Evolutionary conservation across 148 eudicot genomes (phyloP).

Genomic region (Selenicereus undatus): DNA sequence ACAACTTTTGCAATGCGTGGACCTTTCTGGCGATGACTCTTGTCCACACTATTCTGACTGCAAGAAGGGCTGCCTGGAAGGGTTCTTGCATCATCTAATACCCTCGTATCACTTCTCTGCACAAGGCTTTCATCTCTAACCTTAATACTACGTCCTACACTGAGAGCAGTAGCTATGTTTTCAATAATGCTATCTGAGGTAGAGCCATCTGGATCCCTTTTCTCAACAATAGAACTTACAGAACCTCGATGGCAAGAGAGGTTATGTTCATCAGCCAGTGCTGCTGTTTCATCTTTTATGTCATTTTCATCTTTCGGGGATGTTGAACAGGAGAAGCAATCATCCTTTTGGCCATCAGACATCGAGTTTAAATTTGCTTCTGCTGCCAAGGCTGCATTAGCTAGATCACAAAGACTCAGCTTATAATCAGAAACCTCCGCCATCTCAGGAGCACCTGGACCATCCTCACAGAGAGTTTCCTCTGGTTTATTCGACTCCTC

Average conservation of each 20-base stretch:
- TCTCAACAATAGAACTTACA: slow-evolving; percentile 27
- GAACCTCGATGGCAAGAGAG: slow-evolving; percentile 34
- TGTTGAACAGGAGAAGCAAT: slow-evolving; percentile 33
- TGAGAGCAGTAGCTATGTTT: slow-evolving; percentile 30
- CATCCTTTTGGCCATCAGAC: slow-evolving; percentile 34
- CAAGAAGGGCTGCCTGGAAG: slow-evolving; percentile 52
- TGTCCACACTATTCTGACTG: slow-evolving; percentile 56
- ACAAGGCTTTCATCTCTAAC: slow-evolving; percentile 31
- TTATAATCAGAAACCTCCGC: slow-evolving; percentile 29
- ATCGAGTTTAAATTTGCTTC: slow-evolving; percentile 32
- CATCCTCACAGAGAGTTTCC: slow-evolving; percentile 23
- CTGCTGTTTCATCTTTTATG: slow-evolving; percentile 29
- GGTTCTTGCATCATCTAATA: slow-evolving; percentile 36
- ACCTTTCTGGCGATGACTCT: slow-evolving; percentile 62
- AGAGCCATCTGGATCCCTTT: slow-evolving; percentile 29
- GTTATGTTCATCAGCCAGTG: slow-evolving; percentile 29
- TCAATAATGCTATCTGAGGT: slow-evolving; percentile 29
- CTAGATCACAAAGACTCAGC: slow-evolving; percentile 33
- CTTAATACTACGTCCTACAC: slow-evolving; percentile 34
- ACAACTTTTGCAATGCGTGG: slow-evolving; percentile 94
- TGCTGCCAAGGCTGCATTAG: slow-evolving; percentile 40
- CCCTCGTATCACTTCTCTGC: slow-evolving; percentile 30
- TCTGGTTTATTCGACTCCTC: slow-evolving; percentile 39
- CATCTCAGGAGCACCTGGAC: slow-evolving; percentile 17
- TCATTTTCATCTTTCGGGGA: slow-evolving; percentile 32